Evolutionary conservation across 192 early-diverging fungal species (phyloP), one percentile per base, ranked within the genome.

Genomic region (Linnemannia zychae): DNA sequence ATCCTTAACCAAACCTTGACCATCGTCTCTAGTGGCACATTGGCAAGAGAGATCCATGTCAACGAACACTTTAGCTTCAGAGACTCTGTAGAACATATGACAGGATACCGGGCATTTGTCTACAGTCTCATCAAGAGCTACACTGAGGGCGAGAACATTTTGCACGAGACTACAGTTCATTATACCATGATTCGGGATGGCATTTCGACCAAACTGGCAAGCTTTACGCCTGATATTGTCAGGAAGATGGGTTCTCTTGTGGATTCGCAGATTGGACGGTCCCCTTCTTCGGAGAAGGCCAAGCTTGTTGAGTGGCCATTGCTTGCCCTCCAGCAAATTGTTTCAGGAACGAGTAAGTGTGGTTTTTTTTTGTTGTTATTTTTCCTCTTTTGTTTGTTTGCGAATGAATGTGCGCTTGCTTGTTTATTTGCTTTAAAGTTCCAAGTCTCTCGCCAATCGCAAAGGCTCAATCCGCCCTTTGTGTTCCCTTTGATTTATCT

Each of bases 131-230:
- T 47, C 40, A 80, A 80, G 63, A 80, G 76, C 36, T 60, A 77
- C 34, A 40, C 40, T 3, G 40, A 44, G 40, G 40, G 40, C 4
- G 40, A 53, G 24, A 28, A 47, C 4, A 1, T 24, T 9, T 44
- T 44, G 40, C 40, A 44, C 20, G 75, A 73, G 33, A 67, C 46
- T 2, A 67, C 24, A 3, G 17, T 37, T 2, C 7, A 40, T 46
- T 71, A 60, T 28, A 31, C 57, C 2, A 11, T 84, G 44, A 38
- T 88, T 34, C 36, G 71, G 1, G 76, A 86, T 28, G 22, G 76
- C 12, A 44, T 88, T 5, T 84, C 76, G 31, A 82, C 87, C 4
- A 88, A 88, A 33, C 36, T 88, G 67, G 69, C 75, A 22, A n/a
- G 24, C 7, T 88, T 53, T 63, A 88, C 77, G 1, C 71, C 77